Evolutionary conservation across 164 flowering plant genomes (phyloP), one percentile per base, ranked within the genome.

Genomic region (Annona squamosa): DNA sequence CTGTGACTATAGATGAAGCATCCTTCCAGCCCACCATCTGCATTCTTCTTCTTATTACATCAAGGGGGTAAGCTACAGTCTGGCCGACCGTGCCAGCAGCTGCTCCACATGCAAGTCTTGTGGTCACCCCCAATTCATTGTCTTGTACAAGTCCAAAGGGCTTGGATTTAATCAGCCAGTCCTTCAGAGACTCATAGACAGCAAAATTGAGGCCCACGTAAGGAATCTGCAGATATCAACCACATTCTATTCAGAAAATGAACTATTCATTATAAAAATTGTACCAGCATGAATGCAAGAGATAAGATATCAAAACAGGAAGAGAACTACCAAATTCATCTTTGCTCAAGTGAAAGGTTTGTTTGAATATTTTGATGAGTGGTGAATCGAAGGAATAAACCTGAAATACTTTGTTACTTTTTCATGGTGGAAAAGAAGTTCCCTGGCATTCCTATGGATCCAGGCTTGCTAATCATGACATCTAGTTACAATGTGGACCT

Each of bases 81-180:
- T 94, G 99, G 41, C 99, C 99, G 65, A 92, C 84, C 63, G 97
- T 94, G 72, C 99, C 99, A 12, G 99, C 99, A 70, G 86, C 97
- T 73, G 99, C 99, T 18, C 99, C 99, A 80, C 99, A 94, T 7
- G 89, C 90, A 67, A 94, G 94, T 82, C 86, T 87, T 48, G 99
- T 92, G 2, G 85, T 76, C 76, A 94, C 91, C 66, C 94, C 77
- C 79, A 94, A 81, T 56, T 94, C 99, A 70, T 77, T 19, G 75
- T 86, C 86, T 48, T 89, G 77, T 71, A 78, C 91, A 3, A 92
- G 79, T 56, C 95, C 97, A 76, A 89, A 85, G 48, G 94, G 85
- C 75, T 74, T 89, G 43, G 79, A 4, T 86, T 90, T 86, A 65
- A 90, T 68, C 77, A 92, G 75, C 90, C 90, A 92, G 71, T 90